These are phyloP conservation scores for Ganoderma boninense DNA, from an alignment of 1,284 basidiomycete genomes.

Conservation along the genomic window DNA sequence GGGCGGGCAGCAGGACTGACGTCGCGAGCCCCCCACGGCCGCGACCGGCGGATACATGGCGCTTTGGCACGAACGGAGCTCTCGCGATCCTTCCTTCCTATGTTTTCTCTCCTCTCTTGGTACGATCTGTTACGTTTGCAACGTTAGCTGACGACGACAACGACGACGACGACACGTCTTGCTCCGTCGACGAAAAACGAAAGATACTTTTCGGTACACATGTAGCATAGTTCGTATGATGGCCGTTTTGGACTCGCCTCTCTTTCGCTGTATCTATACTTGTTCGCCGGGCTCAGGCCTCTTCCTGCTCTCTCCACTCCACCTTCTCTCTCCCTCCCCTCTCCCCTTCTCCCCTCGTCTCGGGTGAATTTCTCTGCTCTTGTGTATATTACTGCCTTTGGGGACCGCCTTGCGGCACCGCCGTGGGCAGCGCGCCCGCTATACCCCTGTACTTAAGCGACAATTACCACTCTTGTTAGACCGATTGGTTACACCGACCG, in stretches of 20 bases:
- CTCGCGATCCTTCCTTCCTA: neutral
- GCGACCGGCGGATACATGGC: neutral
- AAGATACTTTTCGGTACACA: constrained; percentile 21
- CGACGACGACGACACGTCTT: constrained; percentile 13
- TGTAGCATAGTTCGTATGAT: constrained; percentile 29
- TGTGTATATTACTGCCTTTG: neutral
- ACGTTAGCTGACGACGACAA: constrained; percentile 17
- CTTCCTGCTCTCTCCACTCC: too few species aligned
- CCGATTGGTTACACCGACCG: neutral
- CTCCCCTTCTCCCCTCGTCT: neutral
- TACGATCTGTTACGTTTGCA: constrained; percentile 23
- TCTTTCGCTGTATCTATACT: constrained; percentile 31
- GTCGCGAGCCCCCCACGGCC: neutral
- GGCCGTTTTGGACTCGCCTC: constrained; percentile 23
- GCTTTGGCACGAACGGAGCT: neutral
- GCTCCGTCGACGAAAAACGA: constrained; percentile 17
- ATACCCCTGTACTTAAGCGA: constrained; percentile 26
- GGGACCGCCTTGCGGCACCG: neutral
- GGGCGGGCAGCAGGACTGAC: constrained; percentile 17
- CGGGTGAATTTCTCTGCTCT: neutral
- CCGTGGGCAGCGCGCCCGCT: constrained; percentile 9
- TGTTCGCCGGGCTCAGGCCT: too few species aligned
- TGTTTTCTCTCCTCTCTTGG: constrained; percentile 2
- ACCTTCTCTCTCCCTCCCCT: neutral
- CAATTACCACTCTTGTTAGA: constrained; percentile 13